A percentile compares a stretch with the other conserved stretches of the same genome.
Conservation (phyloP, 768 basidiomycete species). For the Lepiota venenata region DNA sequence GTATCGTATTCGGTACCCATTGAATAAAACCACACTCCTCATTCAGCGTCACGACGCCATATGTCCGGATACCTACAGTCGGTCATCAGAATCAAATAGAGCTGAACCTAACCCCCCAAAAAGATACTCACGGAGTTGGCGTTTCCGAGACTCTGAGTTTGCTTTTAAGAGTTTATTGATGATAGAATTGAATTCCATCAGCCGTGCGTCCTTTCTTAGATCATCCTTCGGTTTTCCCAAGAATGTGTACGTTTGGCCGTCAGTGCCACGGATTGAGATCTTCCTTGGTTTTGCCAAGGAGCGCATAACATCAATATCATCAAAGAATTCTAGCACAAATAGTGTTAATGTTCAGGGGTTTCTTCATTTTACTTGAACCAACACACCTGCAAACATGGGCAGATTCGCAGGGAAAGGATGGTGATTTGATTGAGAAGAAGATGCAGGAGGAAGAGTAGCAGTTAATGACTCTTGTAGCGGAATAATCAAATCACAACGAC, state of each 20-base stretch:
- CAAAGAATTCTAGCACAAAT: slow-evolving; percentile 56
- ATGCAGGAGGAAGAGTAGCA: slow-evolving; percentile 78
- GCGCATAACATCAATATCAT: slow-evolving; percentile 88
- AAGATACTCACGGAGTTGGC: slow-evolving; percentile 75
- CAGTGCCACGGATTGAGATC: slow-evolving; percentile 76
- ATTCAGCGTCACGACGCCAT: slow-evolving; percentile 97
- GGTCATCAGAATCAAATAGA: background rate
- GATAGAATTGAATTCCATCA: slow-evolving; percentile 98
- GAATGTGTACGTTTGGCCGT: slow-evolving; percentile 86
- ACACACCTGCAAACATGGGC: slow-evolving; percentile 73
- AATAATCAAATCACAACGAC: slow-evolving; percentile 72
- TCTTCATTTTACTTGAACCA: background rate
- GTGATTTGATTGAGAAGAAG: slow-evolving; percentile 56
- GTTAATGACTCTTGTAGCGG: slow-evolving; percentile 93
- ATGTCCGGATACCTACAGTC: slow-evolving; percentile 85
- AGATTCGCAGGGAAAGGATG: slow-evolving; percentile 77
- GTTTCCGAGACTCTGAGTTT: slow-evolving; percentile 87
- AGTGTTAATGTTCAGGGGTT: background rate
- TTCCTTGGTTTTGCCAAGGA: slow-evolving; percentile 92
- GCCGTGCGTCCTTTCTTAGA: slow-evolving; percentile 90
- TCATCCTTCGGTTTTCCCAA: slow-evolving; percentile 97
- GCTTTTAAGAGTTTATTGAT: slow-evolving; percentile 95
- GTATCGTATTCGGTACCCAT: slow-evolving; percentile 95
- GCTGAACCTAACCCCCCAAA: no score
- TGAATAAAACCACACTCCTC: slow-evolving; percentile 98